Evolutionary conservation across 768 basidiomycete species (phyloP).

Genomic region (Russula olivacea): DNA sequence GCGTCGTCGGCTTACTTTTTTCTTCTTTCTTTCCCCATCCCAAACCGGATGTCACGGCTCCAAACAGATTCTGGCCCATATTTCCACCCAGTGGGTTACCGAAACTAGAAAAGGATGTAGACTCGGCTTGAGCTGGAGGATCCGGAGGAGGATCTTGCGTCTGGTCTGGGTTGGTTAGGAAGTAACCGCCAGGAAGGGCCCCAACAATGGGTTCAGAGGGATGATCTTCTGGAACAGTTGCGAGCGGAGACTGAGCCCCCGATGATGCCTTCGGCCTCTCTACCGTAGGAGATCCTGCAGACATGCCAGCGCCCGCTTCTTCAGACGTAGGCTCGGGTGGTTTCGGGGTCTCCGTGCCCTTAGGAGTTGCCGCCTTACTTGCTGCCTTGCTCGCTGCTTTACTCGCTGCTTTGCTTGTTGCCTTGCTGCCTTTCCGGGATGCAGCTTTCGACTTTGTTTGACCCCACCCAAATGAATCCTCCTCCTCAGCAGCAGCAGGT

Average conservation of each 20-base stretch:
- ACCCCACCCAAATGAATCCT: neutral
- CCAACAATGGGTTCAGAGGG: neutral
- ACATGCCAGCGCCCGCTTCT: neutral
- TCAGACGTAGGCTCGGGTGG: neutral
- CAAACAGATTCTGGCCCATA: neutral
- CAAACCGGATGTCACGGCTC: neutral
- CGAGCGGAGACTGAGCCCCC: slow-evolving; percentile 3
- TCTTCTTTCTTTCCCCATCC: slow-evolving; percentile 11
- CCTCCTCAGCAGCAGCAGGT: slow-evolving; percentile 3
- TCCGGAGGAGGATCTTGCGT: too few relatives aligned
- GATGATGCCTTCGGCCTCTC: neutral
- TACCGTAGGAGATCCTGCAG: neutral
- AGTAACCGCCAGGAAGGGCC: slow-evolving; percentile 3
- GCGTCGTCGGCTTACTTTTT: slow-evolving; percentile 7
- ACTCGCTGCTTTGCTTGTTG: slow-evolving; percentile 20
- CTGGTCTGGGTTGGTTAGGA: slow-evolving; percentile 3
- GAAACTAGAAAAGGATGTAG: neutral
- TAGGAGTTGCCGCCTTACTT: slow-evolving; percentile 19
- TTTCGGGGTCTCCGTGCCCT: slow-evolving; percentile 19
- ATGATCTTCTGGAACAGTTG: slow-evolving; percentile 10
- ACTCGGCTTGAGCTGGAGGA: neutral
- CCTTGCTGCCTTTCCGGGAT: slow-evolving; percentile 21
- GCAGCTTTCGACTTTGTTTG: slow-evolving; percentile 11
- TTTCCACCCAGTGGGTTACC: neutral
- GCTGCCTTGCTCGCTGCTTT: slow-evolving; percentile 18